Conservation (phyloP, 164 flowering plant species). For the Chimonanthus salicifolius region DNA sequence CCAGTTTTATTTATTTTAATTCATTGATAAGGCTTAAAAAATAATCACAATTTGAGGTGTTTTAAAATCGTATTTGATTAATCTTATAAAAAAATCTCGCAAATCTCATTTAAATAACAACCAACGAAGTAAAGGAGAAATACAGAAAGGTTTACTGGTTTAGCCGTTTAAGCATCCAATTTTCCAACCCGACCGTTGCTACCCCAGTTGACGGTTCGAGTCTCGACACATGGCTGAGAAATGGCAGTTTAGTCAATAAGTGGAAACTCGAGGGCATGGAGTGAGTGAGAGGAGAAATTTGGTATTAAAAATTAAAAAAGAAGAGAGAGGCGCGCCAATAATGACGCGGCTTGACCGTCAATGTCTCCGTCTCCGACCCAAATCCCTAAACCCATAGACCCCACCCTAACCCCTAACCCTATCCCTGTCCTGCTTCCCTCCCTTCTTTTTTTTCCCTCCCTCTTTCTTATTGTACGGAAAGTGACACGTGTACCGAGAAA, state of each 20-base stretch:
- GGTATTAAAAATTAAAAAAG: neutral
- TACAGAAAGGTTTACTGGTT: too few species aligned
- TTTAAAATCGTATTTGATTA: too few species aligned
- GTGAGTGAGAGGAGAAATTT: neutral
- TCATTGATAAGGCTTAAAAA: too few species aligned
- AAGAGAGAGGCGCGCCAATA: neutral
- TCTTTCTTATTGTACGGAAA: slow-evolving; percentile 21
- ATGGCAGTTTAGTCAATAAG: neutral
- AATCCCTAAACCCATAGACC: too few species aligned
- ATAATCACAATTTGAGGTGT: too few species aligned
- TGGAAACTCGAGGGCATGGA: neutral
- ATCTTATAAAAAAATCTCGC: too few species aligned
- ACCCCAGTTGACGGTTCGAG: neutral
- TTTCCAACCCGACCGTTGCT: neutral
- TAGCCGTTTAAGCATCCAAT: neutral
- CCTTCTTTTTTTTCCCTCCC: too few species aligned
- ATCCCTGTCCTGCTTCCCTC: too few species aligned
- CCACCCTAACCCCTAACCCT: neutral
- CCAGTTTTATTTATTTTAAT: too few species aligned
- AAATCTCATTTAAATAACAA: too few species aligned
- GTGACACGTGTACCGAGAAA: slow-evolving; percentile 54
- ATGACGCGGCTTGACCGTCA: slow-evolving; percentile 33
- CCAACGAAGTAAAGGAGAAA: too few species aligned
- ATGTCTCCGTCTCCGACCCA: neutral
- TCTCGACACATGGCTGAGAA: too few species aligned